Conservation (phyloP, 2,329 filamentous ascomycete genomes). For the Catunica adiposa region DNA sequence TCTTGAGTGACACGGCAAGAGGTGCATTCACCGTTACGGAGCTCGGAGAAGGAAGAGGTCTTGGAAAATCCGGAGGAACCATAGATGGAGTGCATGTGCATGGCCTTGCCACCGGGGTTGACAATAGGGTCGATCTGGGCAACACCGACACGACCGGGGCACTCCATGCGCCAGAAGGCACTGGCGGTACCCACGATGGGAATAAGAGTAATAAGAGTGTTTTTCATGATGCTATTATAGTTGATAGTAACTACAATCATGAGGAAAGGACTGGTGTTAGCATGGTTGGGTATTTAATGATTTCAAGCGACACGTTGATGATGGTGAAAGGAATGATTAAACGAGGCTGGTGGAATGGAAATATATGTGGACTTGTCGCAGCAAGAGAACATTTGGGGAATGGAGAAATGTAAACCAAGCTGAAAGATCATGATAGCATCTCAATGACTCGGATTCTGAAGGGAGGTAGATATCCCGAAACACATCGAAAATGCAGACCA, state of each 20-base stretch:
- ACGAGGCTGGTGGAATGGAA: background rate
- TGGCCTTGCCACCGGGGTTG: slow-evolving; percentile 37
- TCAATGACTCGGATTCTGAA: too few relatives aligned
- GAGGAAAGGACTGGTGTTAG: background rate
- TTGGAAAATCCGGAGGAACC: slow-evolving; percentile 35
- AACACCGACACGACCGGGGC: slow-evolving; percentile 50
- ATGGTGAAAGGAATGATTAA: background rate
- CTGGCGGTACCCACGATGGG: slow-evolving; percentile 25
- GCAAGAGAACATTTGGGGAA: background rate
- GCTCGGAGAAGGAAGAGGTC: slow-evolving; percentile 36
- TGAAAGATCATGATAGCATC: background rate
- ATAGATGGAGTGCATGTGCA: slow-evolving; percentile 59
- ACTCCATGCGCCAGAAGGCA: slow-evolving; percentile 86
- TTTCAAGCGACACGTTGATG: background rate
- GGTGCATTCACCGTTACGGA: slow-evolving; percentile 52
- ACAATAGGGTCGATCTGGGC: slow-evolving; percentile 67
- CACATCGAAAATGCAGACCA: too few relatives aligned
- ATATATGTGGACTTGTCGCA: background rate
- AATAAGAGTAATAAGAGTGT: slow-evolving; percentile 20
- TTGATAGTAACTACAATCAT: slow-evolving; percentile 7
- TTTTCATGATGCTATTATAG: slow-evolving; percentile 23
- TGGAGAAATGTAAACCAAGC: background rate
- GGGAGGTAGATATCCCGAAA: too few relatives aligned
- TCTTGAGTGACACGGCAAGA: slow-evolving; percentile 68
- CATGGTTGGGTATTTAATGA: background rate